Evolutionary conservation across 345 rosid species (phyloP).

Genomic region (Cardiospermum halicacabum): DNA sequence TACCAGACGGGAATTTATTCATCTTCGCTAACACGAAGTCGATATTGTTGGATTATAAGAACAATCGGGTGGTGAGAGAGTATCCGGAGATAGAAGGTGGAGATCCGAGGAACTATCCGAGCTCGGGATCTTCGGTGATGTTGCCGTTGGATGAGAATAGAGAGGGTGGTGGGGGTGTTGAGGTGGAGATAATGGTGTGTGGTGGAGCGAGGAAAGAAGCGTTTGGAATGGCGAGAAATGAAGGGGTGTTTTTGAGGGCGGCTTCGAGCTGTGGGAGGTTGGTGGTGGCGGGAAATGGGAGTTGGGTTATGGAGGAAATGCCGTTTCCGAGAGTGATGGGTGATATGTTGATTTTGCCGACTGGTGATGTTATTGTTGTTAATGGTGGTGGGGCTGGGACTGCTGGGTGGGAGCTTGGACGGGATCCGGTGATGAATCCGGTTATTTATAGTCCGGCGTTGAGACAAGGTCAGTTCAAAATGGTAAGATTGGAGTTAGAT

Average conservation of each 20-base stretch:
- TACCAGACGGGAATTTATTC: slow-evolving; percentile 84
- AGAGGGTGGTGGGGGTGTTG: slow-evolving; percentile 1
- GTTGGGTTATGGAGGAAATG: slow-evolving; percentile 74
- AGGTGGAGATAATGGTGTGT: slow-evolving; percentile 68
- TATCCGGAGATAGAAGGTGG: slow-evolving; percentile 49
- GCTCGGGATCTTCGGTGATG: slow-evolving; percentile 77
- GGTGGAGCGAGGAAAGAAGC: slow-evolving; percentile 69
- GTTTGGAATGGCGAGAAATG: slow-evolving; percentile 20
- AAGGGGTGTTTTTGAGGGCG: slow-evolving; percentile 34
- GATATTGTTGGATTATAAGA: slow-evolving; percentile 55
- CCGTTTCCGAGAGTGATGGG: slow-evolving; percentile 80
- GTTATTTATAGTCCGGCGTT: slow-evolving; percentile 42
- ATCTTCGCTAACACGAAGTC: slow-evolving; percentile 73
- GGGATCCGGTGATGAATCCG: slow-evolving; percentile 45
- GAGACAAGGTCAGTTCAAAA: background rate
- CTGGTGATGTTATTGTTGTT: slow-evolving; percentile 57
- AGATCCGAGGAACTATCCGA: slow-evolving; percentile 78
- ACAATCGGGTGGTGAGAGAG: slow-evolving; percentile 43
- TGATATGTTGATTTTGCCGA: slow-evolving; percentile 75
- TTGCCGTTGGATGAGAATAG: slow-evolving; percentile 60
- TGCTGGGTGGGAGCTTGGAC: slow-evolving; percentile 65
- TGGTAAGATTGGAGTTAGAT: too few relatives aligned
- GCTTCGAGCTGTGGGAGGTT: slow-evolving; percentile 65
- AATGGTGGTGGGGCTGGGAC: slow-evolving; percentile 68
- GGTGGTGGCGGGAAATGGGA: slow-evolving; percentile 35